These are phyloP conservation scores for Halenospora varia DNA, from an alignment of 495 filamentous ascomycete species.

Conservation along the genomic window DNA sequence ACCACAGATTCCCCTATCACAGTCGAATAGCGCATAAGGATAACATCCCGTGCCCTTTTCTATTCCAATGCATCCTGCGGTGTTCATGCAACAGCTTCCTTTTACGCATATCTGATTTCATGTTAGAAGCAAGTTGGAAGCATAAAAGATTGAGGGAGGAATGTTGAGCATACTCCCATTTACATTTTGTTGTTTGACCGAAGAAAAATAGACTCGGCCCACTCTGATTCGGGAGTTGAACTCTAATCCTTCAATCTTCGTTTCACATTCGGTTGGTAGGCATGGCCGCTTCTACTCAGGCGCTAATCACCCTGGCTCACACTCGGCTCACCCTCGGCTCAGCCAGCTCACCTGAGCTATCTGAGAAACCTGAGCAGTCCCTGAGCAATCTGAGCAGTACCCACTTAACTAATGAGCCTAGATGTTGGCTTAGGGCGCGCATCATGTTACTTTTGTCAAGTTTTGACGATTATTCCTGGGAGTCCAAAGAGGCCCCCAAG, in stretches of 20 bases:
- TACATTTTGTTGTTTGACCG: too few relatives aligned
- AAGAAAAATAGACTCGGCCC: too few relatives aligned
- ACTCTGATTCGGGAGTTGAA: constrained; percentile 3
- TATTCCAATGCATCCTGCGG: too few relatives aligned
- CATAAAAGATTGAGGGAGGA: too few relatives aligned
- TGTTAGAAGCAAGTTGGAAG: too few relatives aligned
- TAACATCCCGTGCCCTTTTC: too few relatives aligned
- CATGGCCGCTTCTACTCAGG: constrained; percentile 6
- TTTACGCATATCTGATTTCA: too few relatives aligned
- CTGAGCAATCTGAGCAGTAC: constrained; percentile 6
- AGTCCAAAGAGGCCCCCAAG: not conserved
- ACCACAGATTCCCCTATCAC: too few relatives aligned
- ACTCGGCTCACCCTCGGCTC: constrained; percentile 3
- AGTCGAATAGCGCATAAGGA: too few relatives aligned
- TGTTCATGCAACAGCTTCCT: too few relatives aligned
- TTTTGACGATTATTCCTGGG: constrained; percentile 14
- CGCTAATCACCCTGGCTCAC: constrained; percentile 1
- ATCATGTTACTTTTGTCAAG: constrained; percentile 16
- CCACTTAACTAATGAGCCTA: constrained; percentile 18
- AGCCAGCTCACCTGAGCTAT: not conserved
- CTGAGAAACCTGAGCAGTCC: not conserved
- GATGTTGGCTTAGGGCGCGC: constrained; percentile 14
- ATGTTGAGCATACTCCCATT: too few relatives aligned
- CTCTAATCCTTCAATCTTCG: constrained; percentile 3
- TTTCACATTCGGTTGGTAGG: not conserved